phyloP scores from a whole-genome alignment of 768 basidiomycete genomes.

The Phylloporus arenicola region DNA sequence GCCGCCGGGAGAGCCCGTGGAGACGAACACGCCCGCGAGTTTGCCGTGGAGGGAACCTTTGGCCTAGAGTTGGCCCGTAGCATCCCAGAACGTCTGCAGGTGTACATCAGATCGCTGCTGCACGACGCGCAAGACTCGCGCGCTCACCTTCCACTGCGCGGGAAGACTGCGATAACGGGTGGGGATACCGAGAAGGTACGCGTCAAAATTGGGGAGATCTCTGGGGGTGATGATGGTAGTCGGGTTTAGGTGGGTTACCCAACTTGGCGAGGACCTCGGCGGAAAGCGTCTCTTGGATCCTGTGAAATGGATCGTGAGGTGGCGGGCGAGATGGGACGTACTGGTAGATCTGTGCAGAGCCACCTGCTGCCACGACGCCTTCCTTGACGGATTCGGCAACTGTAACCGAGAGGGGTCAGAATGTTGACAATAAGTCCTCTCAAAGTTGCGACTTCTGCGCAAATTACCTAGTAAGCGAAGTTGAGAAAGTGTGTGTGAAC shows the following conservation, averaged over 20 bases:
- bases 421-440: no score
- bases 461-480: no score
- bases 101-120: conserved; percentile 3
- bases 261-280: conserved; percentile 60
- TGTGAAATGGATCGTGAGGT: conserved; percentile 17
- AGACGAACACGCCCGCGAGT: conserved; percentile 68
- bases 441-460: no score
- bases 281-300: conserved; percentile 76
- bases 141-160: conserved; percentile 57
- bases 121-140: not conserved
- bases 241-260: conserved; percentile 63
- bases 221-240: conserved; percentile 4
- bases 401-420: conserved; percentile 22
- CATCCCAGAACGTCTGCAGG: conserved; percentile 64
- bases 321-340: conserved; percentile 27
- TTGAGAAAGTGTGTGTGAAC: no score
- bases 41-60: conserved; percentile 63
- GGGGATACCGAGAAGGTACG: not conserved
- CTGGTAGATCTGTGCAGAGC: conserved; percentile 51
- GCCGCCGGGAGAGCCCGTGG: conserved; percentile 64
- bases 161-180: conserved; percentile 9
- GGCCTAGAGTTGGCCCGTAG: conserved; percentile 63
- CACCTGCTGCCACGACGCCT: conserved; percentile 47
- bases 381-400: conserved; percentile 54
- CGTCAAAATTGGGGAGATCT: not conserved